A percentile compares a stretch with the other conserved stretches of the same genome.
Evolutionary conservation across 2,329 filamentous ascomycete species (phyloP).

Genomic region (Cladosporium cucumerinum): DNA sequence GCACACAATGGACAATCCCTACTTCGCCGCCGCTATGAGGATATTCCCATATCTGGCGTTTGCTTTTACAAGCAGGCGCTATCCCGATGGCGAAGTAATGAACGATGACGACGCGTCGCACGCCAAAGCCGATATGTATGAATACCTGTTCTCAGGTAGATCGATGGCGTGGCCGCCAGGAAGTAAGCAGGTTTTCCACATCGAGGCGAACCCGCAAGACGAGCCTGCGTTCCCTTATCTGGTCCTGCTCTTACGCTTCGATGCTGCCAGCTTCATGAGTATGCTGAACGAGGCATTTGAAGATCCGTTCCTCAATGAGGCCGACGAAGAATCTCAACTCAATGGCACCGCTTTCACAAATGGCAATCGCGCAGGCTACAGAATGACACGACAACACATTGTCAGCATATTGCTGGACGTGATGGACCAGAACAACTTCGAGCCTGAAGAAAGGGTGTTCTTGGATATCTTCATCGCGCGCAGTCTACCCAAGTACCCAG

Average conservation of each 20-base stretch:
- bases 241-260: slow-evolving; percentile 78
- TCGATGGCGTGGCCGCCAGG: slow-evolving; percentile 71
- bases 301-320: slow-evolving; percentile 79
- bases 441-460: slow-evolving; percentile 80
- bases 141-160: slow-evolving; percentile 87
- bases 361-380: slow-evolving; percentile 31
- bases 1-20: slow-evolving; percentile 40
- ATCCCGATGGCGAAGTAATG: slow-evolving; percentile 78
- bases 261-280: slow-evolving; percentile 88
- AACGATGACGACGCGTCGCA: slow-evolving; percentile 66
- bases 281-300: slow-evolving; percentile 97
- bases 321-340: slow-evolving; percentile 51
- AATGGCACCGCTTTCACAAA: slow-evolving; percentile 29
- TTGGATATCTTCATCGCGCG: slow-evolving; percentile 98
- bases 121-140: slow-evolving; percentile 86
- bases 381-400: slow-evolving; percentile 82
- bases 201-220: slow-evolving; percentile 50
- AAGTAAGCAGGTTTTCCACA: slow-evolving; percentile 58
- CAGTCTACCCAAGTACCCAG: slow-evolving; percentile 92
- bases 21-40: slow-evolving; percentile 73
- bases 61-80: slow-evolving; percentile 81
- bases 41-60: slow-evolving; percentile 95
- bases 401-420: slow-evolving; percentile 87
- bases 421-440: slow-evolving; percentile 76
- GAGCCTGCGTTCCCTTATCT: slow-evolving; percentile 84